These are phyloP conservation scores for Arabidopsis thaliana DNA, from an alignment of 345 rosid genomes.

Conservation along the genomic window TAIR10.1 NC_003076.8:8835501-8836000, in stretches of 20 bases:
- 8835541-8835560: neutral
- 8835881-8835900: too few relatives aligned
- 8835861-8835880: too few relatives aligned
- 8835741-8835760: constrained; percentile 30
- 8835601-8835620: neutral
- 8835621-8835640: neutral
- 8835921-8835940: too few relatives aligned
- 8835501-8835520: neutral
- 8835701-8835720: constrained; percentile 22
- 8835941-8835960: too few relatives aligned
- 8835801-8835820: neutral
- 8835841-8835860: too few relatives aligned
- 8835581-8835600: neutral
- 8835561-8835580: neutral
- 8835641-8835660: neutral
- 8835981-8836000: too few relatives aligned
- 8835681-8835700: constrained; percentile 27
- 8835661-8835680: neutral
- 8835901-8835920: too few relatives aligned
- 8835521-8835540: constrained; percentile 31
- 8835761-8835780: neutral
- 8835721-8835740: constrained; percentile 26
- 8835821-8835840: too few relatives aligned
- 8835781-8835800: neutral
- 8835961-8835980: too few relatives aligned